phyloP scores from a whole-genome alignment of 495 filamentous ascomycete species.

The Lindgomyces ingoldianus region DNA sequence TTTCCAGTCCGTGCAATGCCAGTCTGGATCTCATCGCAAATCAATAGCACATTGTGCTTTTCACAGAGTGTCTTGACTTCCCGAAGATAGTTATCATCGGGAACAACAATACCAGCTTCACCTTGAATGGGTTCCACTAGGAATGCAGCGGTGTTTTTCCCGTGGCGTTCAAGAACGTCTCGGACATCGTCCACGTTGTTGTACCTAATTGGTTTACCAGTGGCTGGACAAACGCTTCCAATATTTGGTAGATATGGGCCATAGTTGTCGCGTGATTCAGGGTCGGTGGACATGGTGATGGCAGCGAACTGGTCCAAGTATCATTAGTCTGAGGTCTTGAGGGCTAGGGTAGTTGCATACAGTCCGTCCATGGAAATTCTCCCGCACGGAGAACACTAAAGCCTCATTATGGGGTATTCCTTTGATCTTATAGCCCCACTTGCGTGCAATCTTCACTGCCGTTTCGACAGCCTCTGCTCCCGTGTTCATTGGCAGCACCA shows the following conservation, averaged over 20 bases:
- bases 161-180: conserved; percentile 75
- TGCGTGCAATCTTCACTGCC: conserved; percentile 92
- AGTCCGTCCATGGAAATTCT: conserved; percentile 97
- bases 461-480: conserved; percentile 99
- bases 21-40: conserved; percentile 99
- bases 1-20: conserved; percentile 92
- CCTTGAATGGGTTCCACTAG: conserved; percentile 98
- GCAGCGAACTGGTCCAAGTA: conserved; percentile 70
- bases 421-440: conserved; percentile 99
- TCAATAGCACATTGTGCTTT: conserved; percentile 89
- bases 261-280: conserved; percentile 95
- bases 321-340: background rate
- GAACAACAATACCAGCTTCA: conserved; percentile 95
- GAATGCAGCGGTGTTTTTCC: conserved; percentile 85
- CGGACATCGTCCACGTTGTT: conserved; percentile 82
- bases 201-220: conserved; percentile 76
- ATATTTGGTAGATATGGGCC: conserved; percentile 91
- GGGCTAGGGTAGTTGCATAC: conserved; percentile 51
- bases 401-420: conserved; percentile 83
- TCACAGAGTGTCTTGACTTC: conserved; percentile 84
- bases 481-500: conserved; percentile 99
- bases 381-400: conserved; percentile 75
- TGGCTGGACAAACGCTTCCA: conserved; percentile 75
- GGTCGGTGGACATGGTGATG: conserved; percentile 90
- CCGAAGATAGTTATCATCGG: conserved; percentile 82